Base-by-base conservation (phyloP, 768 basidiomycete genomes). In the Pleurotus citrinopileatus region DNA sequence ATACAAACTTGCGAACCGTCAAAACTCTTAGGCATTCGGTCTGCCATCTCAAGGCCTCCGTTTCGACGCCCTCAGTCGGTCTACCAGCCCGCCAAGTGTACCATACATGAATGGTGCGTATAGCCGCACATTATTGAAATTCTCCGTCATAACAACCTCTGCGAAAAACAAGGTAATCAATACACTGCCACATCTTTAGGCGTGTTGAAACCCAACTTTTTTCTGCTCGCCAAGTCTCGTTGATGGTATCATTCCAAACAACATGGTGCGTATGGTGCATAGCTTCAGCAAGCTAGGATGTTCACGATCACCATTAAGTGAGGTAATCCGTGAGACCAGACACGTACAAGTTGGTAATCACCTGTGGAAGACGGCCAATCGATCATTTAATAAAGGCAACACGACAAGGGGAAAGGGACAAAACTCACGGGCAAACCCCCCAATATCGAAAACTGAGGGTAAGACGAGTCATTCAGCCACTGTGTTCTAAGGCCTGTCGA, bases 191-290 rank as follows among this genome's bases (percentile, higher is more conserved):
- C n/a, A n/a, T 5, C 45, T 4, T 29, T 29, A n/a, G 26, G 15
- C 12, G 17, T 10, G 25, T 5, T 22, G 17, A 6, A 13, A 40
- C 12, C 42, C 1, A 12, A 53, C 52, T 53, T 19, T 25, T 15
- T 25, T 53, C 40, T 20, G 20, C 26, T 28, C 52, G 13, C 52
- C 52, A 53, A 12, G 15, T 42, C 5, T 26, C 22, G 40, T 53
- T 20, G 23, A 42, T 20, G 15, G 52, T 53, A n/a, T 53, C 23
- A 10, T 53, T 53, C 52, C 52, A 53, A 23, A 53, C 42, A 17
- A 53, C 52, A 32, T 53, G 34, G 52, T 53, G 52, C 8, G 37
- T 43, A 29, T 53, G 52, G 23, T 43, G 37, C 52, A 53, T 53
- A 13, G 52, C 52, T 43, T 53, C 52, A 13, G 52, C 37, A 2